These are phyloP conservation scores for Kondoa malvinella DNA, from an alignment of 768 basidiomycete genomes.

Conservation along the genomic window DNA sequence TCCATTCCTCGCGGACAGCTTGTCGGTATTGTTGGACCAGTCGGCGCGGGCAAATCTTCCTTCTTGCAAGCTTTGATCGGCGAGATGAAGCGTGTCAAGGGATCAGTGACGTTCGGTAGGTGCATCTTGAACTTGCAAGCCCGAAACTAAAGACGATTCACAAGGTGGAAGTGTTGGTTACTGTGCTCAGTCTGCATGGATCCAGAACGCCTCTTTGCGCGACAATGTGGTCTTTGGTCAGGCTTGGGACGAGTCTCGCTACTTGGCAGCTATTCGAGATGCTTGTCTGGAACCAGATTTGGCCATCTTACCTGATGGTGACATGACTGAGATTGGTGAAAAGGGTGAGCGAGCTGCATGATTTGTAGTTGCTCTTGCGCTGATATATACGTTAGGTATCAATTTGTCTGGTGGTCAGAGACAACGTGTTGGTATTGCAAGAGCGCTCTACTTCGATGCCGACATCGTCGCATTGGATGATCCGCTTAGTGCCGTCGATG, in stretches of 20 bases:
- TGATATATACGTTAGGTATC: constrained; percentile 44
- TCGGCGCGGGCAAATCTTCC: constrained; percentile 61
- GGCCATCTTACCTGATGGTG: constrained; percentile 56
- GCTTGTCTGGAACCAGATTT: constrained; percentile 66
- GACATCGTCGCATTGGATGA: constrained; percentile 82
- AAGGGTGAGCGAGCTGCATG: no score
- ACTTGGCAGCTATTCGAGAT: constrained; percentile 62
- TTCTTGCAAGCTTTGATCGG: constrained; percentile 18
- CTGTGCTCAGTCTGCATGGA: constrained; percentile 80
- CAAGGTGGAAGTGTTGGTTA: constrained; percentile 37
- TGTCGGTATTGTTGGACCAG: constrained; percentile 70
- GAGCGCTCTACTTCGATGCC: constrained; percentile 68
- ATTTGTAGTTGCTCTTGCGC: no score
- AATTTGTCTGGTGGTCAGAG: constrained; percentile 68
- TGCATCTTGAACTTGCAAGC: constrained; percentile 68
- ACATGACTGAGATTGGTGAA: constrained; percentile 56
- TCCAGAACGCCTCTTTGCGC: constrained; percentile 43
- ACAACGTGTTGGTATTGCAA: constrained; percentile 68
- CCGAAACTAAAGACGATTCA: constrained; percentile 51
- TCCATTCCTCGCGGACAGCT: constrained; percentile 57
- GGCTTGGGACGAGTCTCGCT: constrained; percentile 59
- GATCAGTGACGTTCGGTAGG: constrained; percentile 52
- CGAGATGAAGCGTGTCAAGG: constrained; percentile 40
- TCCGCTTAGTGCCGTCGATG: constrained; percentile 49
- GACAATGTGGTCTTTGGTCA: constrained; percentile 81